Base-by-base conservation (phyloP, 768 basidiomycete genomes). In the Mycena indigotica region DNA sequence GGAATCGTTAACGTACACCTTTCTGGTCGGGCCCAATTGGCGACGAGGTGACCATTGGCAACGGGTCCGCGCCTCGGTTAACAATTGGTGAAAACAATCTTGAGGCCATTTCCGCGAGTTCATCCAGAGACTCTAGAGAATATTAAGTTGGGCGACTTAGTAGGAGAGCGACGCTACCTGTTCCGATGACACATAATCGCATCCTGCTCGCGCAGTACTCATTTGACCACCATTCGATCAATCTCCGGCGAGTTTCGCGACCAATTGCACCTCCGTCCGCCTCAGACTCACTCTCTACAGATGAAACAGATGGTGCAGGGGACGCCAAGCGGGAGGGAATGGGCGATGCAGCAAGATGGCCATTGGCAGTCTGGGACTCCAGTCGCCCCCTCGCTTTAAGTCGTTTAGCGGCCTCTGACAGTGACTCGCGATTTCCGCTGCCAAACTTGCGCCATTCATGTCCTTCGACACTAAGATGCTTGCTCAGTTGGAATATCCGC, bases 401-500 rank as follows among this genome's bases (percentile, higher is more conserved):
- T 39, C 80, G 74, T 62, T 76, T 81, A 3, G 86, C 91, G 0
- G 84, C 84, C 56, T 78, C 77, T 4, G 80, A 86, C 68, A 91
- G 77, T 65, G 86, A 93, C 29, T 85, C 84, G 46, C 84, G 82
- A 72, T 91, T 90, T 5, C 95, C 95, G 19, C 86, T 93, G 2
- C 95, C 95, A 67, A 98, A 98, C 69, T 97, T 98, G 58, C 80
- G 82, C 88, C 93, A 98, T 3, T 84, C 83, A 70, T 96, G 94
- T 4, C 87, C 90, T 2, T 78, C 77, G 64, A 84, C 86, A 55
- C 86, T 88, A 49, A 96, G 83, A 65, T 88, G 81, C 72, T 98
- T 98, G 73, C 91, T 92, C 24, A 98, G 74, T 71, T 99, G 96
- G 73, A 91, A 98, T 56, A 95, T 85, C n/a, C 96, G 85, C 91